phyloP scores from a whole-genome alignment of 257 asterid genomes.

The Solanum ossicruentum region DNA sequence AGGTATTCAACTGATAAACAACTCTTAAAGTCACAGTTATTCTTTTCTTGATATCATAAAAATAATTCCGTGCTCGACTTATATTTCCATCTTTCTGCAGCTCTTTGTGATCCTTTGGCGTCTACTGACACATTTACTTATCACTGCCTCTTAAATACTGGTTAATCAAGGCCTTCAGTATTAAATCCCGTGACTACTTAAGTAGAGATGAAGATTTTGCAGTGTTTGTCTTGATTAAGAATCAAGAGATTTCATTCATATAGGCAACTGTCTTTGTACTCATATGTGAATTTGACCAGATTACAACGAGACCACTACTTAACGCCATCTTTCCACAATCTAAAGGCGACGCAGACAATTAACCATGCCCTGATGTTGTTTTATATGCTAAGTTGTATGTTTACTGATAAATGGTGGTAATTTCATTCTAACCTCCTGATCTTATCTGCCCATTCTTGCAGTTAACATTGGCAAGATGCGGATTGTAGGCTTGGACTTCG shows the following conservation, averaged over 20 bases:
- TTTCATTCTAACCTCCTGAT: background rate
- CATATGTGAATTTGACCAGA: background rate
- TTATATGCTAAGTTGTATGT: background rate
- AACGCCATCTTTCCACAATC: background rate
- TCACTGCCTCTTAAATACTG: background rate
- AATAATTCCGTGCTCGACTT: background rate
- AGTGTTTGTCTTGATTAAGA: background rate
- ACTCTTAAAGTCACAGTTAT: background rate
- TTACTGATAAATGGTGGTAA: background rate
- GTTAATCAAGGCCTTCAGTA: background rate
- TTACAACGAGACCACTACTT: background rate
- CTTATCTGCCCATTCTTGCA: constrained; percentile 18
- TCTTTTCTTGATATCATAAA: background rate
- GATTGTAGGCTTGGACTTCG: constrained; percentile 55
- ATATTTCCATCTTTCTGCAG: background rate
- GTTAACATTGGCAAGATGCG: constrained; percentile 87
- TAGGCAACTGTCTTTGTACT: background rate
- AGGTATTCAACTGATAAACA: background rate
- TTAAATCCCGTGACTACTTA: background rate
- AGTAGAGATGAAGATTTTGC: background rate
- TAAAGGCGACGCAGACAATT: background rate
- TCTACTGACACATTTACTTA: background rate
- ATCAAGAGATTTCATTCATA: background rate
- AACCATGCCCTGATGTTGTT: background rate
- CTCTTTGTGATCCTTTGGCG: background rate